Evolutionary conservation across 2,329 filamentous ascomycete genomes (phyloP).

Genomic region (Fusarium euwallaceae): DNA sequence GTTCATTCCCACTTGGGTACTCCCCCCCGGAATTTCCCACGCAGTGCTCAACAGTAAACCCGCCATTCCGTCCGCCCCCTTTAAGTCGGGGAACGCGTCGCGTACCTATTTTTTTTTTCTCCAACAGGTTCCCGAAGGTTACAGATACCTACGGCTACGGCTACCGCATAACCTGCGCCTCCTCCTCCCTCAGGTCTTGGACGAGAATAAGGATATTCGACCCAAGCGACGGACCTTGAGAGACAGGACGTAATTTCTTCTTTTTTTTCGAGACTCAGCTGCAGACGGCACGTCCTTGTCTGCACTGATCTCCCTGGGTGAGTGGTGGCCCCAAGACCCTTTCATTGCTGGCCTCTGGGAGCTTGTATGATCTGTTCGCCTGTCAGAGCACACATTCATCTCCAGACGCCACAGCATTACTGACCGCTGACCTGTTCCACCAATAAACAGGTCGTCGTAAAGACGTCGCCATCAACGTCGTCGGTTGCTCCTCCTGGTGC

Average conservation of each 20-base stretch:
- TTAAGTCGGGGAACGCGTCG: slow-evolving; percentile 52
- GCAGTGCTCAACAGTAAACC: slow-evolving; percentile 34
- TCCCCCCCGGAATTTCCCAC: slow-evolving; percentile 45
- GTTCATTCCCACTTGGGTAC: slow-evolving; percentile 23
- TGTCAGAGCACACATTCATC: slow-evolving; percentile 39
- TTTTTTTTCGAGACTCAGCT: slow-evolving; percentile 63
- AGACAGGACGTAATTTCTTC: slow-evolving; percentile 40
- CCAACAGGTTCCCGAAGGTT: slow-evolving; percentile 1
- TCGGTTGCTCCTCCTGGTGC: slow-evolving; percentile 69
- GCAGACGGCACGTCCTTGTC: slow-evolving; percentile 71
- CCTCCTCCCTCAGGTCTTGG: slow-evolving; percentile 35
- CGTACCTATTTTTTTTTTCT: slow-evolving; percentile 38
- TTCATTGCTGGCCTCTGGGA: slow-evolving; percentile 24
- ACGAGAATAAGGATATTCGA: slow-evolving; percentile 40
- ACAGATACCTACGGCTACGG: slow-evolving; percentile 27
- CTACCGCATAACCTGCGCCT: slow-evolving; percentile 32
- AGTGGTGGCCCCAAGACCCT: slow-evolving; percentile 38
- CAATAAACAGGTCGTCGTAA: slow-evolving; percentile 56
- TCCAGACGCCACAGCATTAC: slow-evolving; percentile 42
- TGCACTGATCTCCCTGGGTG: slow-evolving; percentile 73
- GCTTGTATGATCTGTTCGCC: slow-evolving; percentile 25
- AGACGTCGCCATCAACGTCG: slow-evolving; percentile 68
- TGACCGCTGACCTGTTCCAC: slow-evolving; percentile 43
- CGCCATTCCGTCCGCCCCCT: slow-evolving; percentile 45
- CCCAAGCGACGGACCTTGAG: slow-evolving; percentile 43